These are phyloP conservation scores for Pleurotus eryngii DNA, from an alignment of 768 basidiomycete species.

Conservation along the genomic window DNA sequence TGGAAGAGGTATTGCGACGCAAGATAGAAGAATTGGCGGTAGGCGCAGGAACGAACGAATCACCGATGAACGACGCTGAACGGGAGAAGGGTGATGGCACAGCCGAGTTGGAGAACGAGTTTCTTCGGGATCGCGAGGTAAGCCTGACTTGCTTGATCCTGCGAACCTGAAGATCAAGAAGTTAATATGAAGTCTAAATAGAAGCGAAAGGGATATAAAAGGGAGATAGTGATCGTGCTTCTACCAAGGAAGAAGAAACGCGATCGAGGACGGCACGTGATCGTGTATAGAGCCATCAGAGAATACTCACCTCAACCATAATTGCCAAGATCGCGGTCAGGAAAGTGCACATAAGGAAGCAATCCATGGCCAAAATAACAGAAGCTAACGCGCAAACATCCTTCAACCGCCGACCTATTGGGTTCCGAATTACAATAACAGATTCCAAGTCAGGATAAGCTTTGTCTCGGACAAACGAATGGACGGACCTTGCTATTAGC, in stretches of 20 bases:
- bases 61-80: constrained; percentile 12
- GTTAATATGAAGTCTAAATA: not conserved
- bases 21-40: constrained; percentile 10
- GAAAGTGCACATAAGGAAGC: constrained; percentile 85
- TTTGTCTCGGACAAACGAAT: not conserved
- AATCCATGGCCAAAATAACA: constrained; percentile 82
- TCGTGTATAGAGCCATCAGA: not conserved
- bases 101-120: constrained; percentile 19
- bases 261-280: constrained; percentile 9
- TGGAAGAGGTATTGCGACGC: not conserved
- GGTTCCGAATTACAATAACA: not conserved
- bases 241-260: constrained; percentile 6
- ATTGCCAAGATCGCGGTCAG: constrained; percentile 86
- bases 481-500: constrained; percentile 65
- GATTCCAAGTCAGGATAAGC: not conserved
- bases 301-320: constrained; percentile 81
- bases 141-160: constrained; percentile 64
- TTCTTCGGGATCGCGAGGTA: constrained; percentile 32
- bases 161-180: constrained; percentile 47
- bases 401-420: constrained; percentile 65
- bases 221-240: too few relatives aligned
- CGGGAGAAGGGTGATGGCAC: constrained; percentile 26
- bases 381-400: constrained; percentile 97
- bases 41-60: constrained; percentile 6
- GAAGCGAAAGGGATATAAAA: not conserved